These are phyloP conservation scores for Heterobasidion annosum DNA, from an alignment of 1,284 basidiomycete species.

Conservation along the genomic window DNA sequence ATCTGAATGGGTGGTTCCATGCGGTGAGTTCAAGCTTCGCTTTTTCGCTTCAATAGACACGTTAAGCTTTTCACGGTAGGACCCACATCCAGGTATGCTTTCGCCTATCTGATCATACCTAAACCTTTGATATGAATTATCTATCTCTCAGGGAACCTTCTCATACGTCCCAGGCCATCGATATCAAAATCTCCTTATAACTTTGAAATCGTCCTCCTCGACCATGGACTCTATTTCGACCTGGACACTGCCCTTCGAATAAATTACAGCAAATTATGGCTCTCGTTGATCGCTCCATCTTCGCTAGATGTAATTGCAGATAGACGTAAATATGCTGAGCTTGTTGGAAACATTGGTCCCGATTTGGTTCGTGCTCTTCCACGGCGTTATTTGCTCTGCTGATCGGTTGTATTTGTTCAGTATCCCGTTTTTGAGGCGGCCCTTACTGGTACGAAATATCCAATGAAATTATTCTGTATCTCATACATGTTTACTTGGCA, in stretches of 20 bases:
- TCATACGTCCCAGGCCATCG: slow-evolving; percentile 71
- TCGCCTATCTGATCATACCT: background rate
- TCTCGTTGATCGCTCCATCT: slow-evolving; percentile 72
- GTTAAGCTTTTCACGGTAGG: slow-evolving; percentile 28
- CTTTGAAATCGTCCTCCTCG: slow-evolving; percentile 89
- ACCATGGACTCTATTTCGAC: slow-evolving; percentile 92
- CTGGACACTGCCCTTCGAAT: slow-evolving; percentile 70
- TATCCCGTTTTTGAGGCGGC: slow-evolving; percentile 87
- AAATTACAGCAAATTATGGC: slow-evolving; percentile 79
- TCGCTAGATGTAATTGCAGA: slow-evolving; percentile 56
- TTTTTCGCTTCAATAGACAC: background rate
- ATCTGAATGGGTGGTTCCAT: slow-evolving; percentile 90
- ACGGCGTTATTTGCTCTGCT: background rate
- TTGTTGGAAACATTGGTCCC: slow-evolving; percentile 85
- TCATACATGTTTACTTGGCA: background rate
- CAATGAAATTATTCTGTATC: background rate
- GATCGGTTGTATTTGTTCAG: slow-evolving; percentile 22
- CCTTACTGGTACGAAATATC: slow-evolving; percentile 42
- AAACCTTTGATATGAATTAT: background rate
- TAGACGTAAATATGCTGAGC: slow-evolving; percentile 75
- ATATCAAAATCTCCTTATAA: slow-evolving; percentile 77
- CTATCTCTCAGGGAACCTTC: slow-evolving; percentile 63
- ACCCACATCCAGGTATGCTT: slow-evolving; percentile 55
- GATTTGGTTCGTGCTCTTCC: slow-evolving; percentile 53
- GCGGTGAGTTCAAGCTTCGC: slow-evolving; percentile 39